Base-by-base conservation (phyloP, 2,329 filamentous ascomycete genomes). In the Arthrocladium fulminans region DNA sequence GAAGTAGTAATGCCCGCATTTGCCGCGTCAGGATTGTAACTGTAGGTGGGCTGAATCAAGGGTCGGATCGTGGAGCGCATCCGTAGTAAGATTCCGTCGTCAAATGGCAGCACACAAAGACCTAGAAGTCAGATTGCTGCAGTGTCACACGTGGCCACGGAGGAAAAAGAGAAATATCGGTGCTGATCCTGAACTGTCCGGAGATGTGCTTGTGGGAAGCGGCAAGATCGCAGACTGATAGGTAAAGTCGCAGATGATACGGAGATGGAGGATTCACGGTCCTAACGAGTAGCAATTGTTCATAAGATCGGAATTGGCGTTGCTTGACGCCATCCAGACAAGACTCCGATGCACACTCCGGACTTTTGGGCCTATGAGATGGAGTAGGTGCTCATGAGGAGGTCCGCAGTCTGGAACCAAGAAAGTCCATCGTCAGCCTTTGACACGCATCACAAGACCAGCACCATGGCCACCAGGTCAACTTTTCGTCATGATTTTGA, bases 291-390 rank as follows among this genome's bases (percentile, higher is more conserved):
- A 40, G 17, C 23, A n/a, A 17, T n/a, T n/a, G 12, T 8, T n/a
- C 34, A 38, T 17, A 20, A 8, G 34, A 38, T 6, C 3, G 4
- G 9, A 40, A 9, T 3, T 40, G 17, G 17, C 17, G 37, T 6
- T 5, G 37, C 10, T 10, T 24, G 13, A 23, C 13, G 19, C 20
- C 20, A 23, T 25, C 22, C 22, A 15, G 13, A 25, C 20, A 22
- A 27, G 9, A 13, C 39, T 24, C 39, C 39, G 39, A 25, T 42
- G 19, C 39, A 24, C 24, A 23, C 22, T n/a, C 6, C 39, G 39
- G 39, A 42, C 39, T 42, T 42, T 27, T 22, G 8, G 39, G 24
- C 39, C 20, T 25, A 22, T 42, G 6, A 42, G 39, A 24, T 20
- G 17, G 17, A 9, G 17, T 5, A 20, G 19, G 6, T 4, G 7